phyloP scores from a whole-genome alignment of 768 basidiomycete genomes.

The Lyophyllum decastes region DNA sequence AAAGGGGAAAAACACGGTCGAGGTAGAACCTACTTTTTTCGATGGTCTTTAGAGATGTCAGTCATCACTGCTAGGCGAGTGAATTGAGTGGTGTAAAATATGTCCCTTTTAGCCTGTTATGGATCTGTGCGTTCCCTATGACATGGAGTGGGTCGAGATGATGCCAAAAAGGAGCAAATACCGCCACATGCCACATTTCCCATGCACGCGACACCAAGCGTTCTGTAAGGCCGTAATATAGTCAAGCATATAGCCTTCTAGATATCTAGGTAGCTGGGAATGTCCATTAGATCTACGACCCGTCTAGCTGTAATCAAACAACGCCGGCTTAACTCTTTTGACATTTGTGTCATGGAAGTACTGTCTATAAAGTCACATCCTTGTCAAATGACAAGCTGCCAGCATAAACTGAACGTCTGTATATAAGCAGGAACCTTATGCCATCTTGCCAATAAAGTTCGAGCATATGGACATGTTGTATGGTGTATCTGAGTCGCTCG shows the following conservation, averaged over 20 bases:
- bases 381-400: not conserved
- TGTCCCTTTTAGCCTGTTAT: not conserved
- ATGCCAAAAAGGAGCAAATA: not conserved
- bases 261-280: not conserved
- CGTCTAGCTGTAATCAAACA: not conserved
- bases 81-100: not conserved
- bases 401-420: not conserved
- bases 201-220: not conserved
- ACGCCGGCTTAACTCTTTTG: not conserved
- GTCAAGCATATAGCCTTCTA: not conserved
- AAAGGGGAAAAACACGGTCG: constrained; percentile 62
- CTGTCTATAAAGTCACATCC: not conserved
- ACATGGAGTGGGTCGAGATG: not conserved
- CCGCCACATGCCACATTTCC: not conserved
- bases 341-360: not conserved
- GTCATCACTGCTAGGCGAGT: not conserved
- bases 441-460: not conserved
- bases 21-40: constrained; percentile 66
- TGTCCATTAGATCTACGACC: not conserved
- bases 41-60: constrained; percentile 49
- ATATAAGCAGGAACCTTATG: not conserved
- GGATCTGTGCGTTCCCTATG: not conserved
- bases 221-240: not conserved
- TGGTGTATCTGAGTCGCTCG: not conserved
- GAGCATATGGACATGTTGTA: not conserved